Base-by-base conservation (phyloP, 352 stramenopile genomes). In the Globisporangium nunn region DNA sequence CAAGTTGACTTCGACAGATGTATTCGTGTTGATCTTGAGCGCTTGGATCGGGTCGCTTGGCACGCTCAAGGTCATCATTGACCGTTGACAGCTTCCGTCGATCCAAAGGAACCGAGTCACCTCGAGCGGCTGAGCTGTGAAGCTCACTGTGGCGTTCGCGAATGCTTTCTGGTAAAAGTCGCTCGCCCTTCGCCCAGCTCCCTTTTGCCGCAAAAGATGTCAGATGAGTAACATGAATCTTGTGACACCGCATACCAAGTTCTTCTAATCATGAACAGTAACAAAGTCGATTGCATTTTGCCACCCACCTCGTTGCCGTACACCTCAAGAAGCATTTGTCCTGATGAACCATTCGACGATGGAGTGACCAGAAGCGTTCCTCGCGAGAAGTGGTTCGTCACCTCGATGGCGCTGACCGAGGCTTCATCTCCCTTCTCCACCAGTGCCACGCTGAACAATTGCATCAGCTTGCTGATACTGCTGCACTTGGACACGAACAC, bases 401-500 rank as follows among this genome's bases (percentile, higher is more conserved):
- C 41, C 18, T 56, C 44, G 40, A 86, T 60, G 0, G 31, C 58
- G 2, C 53, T 54, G 30, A 54, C 51, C 7, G 39, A 51, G 12
- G 47, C 30, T 33, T 67, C 57, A 6, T 45, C 46, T n/a, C 50
- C 57, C 3, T 39, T 58, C 12, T 74, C 63, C 15, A 85, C 53
- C 1, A 91, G 49, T 45, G 74, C 59, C 47, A 74, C 69, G 45
- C 44, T 80, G 31, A 64, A 52, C 0, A 76, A 68, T n/a, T 70
- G 63, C 39, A 84, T 59, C 5, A 70, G 59, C 58, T 72, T 84
- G 53, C 75, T 72, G 30, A 89, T 85, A 23, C 70, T 81, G 60
- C 70, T 76, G 65, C 81, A 88, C 57, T 92, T 86, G 12, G 75
- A 70, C 11, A 78, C 63, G 40, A 92, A 85, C 23, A 87, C 71